Conservation (phyloP, 2,329 filamentous ascomycete genomes). For the Stemphylium beticola region DNA sequence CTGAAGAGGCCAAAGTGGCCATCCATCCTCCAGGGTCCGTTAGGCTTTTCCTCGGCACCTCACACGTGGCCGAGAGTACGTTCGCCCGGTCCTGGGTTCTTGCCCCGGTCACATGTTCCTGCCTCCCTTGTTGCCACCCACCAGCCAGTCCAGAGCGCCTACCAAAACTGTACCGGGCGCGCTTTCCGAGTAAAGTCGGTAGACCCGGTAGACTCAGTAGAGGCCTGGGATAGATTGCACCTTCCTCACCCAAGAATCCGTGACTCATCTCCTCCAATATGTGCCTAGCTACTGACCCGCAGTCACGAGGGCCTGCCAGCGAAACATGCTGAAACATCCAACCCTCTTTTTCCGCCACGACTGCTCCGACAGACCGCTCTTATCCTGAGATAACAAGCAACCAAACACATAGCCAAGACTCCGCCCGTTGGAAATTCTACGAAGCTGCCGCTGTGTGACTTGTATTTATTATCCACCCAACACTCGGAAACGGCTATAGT, state of each 20-base stretch:
- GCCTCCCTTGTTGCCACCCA: no score
- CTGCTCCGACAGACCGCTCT: conserved; percentile 18
- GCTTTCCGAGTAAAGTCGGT: background rate
- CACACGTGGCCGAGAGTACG: conserved; percentile 21
- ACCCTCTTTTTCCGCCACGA: conserved; percentile 23
- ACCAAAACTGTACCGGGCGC: background rate
- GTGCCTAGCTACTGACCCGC: conserved; percentile 11
- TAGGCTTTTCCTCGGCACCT: conserved; percentile 1
- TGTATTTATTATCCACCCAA: background rate
- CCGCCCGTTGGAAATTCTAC: conserved; percentile 3
- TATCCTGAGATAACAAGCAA: background rate
- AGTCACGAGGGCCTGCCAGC: background rate
- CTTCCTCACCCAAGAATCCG: background rate
- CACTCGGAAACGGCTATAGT: background rate
- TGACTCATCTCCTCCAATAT: conserved; percentile 11
- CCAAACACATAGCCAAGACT: background rate
- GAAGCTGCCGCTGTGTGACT: background rate
- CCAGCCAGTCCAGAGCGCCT: no score
- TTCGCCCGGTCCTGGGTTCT: conserved; percentile 3
- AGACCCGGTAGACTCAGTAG: background rate
- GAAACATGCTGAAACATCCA: conserved; percentile 29
- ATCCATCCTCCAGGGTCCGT: background rate
- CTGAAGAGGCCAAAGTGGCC: background rate
- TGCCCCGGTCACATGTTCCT: no score
- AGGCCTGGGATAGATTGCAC: background rate